Base-by-base conservation (phyloP, 2,329 filamentous ascomycete species). In the Colletotrichum echinochloae region DNA sequence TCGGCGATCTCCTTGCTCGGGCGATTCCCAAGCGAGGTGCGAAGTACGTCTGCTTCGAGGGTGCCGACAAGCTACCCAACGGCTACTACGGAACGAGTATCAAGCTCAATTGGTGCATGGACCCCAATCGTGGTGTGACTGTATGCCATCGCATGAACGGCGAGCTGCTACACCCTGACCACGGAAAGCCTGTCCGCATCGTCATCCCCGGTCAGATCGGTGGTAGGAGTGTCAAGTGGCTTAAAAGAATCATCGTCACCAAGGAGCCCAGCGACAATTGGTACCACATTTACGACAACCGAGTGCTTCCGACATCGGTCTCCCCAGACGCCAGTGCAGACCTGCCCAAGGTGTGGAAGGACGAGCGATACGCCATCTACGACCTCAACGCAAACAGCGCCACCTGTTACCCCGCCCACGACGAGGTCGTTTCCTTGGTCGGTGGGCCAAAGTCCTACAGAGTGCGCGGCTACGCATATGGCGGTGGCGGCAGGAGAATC, bases 231-330 rank as follows among this genome's bases (percentile, higher is more conserved):
- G 94, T 98, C 39, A 98, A 98, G 80, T 98, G 95, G 95, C 79
- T 98, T 69, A 95, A 91, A 82, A 91, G 86, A 73, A 87, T 98
- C 71, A 92, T 94, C 52, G 80, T 98, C 60, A 95, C 94, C 0
- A 88, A 90, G 12, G 84, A 86, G 30, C 94, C 94, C 0, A 97
- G 94, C 77, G 91, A 95, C 73, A 97, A 97, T 77, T 97, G 94
- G 94, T 97, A 97, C 76, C 95, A 98, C 79, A 94, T 97, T 72
- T 95, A 96, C 80, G 95, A 98, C 79, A 98, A 98, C 78, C 86
- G 94, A 69, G 94, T 98, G 1, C 82, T 98, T 48, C 95, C 95
- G 74, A 97, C 94, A 0, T 95, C 91, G 87, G 86, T 97, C 20
- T 91, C 91, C 14, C 94, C 95, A 0, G 94, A 97, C 74, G 91